Conservation (phyloP, 2,329 filamentous ascomycete species). For the Orbilia brochopaga region DNA sequence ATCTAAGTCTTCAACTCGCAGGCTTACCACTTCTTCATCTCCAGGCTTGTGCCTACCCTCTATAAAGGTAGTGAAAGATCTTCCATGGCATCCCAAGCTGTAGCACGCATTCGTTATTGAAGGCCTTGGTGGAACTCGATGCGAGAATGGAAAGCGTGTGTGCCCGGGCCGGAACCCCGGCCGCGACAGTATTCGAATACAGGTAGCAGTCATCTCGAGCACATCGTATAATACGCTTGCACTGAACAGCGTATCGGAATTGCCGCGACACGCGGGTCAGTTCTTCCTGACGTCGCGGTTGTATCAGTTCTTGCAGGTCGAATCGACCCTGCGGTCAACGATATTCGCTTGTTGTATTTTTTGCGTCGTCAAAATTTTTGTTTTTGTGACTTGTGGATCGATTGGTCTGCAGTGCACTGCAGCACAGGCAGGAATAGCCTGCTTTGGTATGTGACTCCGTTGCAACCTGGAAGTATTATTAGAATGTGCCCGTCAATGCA, state of each 20-base stretch:
- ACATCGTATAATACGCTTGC: constrained; percentile 9
- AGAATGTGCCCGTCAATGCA: constrained; percentile 10
- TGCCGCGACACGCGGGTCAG: too few relatives aligned
- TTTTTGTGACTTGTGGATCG: background rate
- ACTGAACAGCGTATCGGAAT: background rate
- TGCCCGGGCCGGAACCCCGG: constrained; percentile 7
- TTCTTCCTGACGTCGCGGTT: background rate
- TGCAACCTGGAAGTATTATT: constrained; percentile 8
- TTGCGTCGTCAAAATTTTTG: background rate
- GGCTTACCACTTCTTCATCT: too few relatives aligned
- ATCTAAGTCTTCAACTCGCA: too few relatives aligned
- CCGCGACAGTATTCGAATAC: constrained; percentile 19
- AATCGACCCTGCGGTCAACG: background rate
- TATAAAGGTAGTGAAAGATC: too few relatives aligned
- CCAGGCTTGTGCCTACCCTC: too few relatives aligned
- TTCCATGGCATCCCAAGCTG: too few relatives aligned
- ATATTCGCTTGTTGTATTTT: constrained; percentile 3
- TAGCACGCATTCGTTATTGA: background rate
- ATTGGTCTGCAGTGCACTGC: background rate
- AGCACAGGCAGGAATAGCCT: background rate
- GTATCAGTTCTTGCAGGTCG: background rate
- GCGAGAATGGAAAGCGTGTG: background rate
- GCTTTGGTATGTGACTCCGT: background rate
- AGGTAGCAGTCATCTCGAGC: constrained; percentile 26
- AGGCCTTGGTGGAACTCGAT: too few relatives aligned